These are phyloP conservation scores for Entomortierella chlamydospora DNA, from an alignment of 192 early-diverging fungal species.

Conservation along the genomic window DNA sequence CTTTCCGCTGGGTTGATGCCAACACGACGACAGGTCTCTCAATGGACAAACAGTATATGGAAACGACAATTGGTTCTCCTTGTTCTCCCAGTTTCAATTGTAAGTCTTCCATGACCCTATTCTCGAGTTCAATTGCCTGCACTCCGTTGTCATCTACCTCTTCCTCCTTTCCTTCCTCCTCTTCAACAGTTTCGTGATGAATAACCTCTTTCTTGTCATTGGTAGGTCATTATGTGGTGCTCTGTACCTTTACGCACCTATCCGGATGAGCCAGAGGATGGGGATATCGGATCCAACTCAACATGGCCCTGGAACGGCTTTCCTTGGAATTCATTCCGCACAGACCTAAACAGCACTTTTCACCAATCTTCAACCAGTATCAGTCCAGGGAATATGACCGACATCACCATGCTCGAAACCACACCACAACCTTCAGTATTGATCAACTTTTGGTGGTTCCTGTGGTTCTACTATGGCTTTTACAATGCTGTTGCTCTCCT, in stretches of 20 bases:
- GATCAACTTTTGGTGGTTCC: conserved; percentile 85
- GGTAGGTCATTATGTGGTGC: conserved; percentile 51
- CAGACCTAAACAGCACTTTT: background rate
- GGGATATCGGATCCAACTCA: conserved; percentile 16
- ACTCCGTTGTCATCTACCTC: background rate
- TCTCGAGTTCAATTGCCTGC: background rate
- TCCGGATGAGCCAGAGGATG: conserved; percentile 32
- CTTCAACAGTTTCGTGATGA: background rate
- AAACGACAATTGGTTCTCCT: conserved; percentile 48
- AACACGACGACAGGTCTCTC: conserved; percentile 43
- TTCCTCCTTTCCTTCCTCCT: too few relatives aligned
- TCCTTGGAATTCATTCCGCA: conserved; percentile 18
- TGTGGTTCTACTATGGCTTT: conserved; percentile 80
- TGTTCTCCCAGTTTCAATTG: conserved; percentile 46
- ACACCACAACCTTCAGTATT: conserved; percentile 38
- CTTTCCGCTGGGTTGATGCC: conserved; percentile 41
- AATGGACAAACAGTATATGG: conserved; percentile 55
- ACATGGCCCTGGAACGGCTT: conserved; percentile 42
- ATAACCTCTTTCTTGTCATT: background rate
- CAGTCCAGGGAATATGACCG: background rate
- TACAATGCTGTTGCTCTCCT: conserved; percentile 80
- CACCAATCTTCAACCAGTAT: background rate
- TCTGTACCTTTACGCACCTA: conserved; percentile 45
- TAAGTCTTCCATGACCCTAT: conserved; percentile 10
- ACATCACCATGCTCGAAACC: conserved; percentile 19